Evolutionary conservation across 768 basidiomycete genomes (phyloP).

Genomic region (Asterophora lycoperdoides): DNA sequence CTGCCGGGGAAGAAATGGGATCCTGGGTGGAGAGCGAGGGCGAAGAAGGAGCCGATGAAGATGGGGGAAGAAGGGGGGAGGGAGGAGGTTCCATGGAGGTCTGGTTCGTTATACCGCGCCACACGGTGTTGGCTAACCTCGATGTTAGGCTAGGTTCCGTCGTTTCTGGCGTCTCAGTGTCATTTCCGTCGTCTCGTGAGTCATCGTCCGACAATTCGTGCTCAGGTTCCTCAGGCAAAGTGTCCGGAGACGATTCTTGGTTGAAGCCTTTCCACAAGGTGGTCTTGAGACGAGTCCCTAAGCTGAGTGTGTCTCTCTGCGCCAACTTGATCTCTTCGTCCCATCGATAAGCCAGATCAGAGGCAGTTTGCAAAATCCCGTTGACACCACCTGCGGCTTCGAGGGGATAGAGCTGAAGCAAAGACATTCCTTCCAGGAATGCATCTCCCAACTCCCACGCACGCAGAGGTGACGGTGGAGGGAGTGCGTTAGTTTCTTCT

Average conservation of each 20-base stretch:
- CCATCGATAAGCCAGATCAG: conserved; percentile 53
- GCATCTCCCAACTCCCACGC: conserved; percentile 56
- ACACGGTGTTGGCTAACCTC: conserved; percentile 59
- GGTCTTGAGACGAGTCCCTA: conserved; percentile 54
- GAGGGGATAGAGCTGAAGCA: conserved; percentile 64
- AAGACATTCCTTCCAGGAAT: conserved; percentile 60
- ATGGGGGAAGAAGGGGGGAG: conserved; percentile 33
- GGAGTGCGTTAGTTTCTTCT: conserved; percentile 37
- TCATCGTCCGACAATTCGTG: conserved; percentile 18
- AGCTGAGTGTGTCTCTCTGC: conserved; percentile 33
- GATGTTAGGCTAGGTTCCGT: conserved; percentile 37
- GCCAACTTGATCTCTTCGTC: conserved; percentile 31
- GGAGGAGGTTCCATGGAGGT: conserved; percentile 63
- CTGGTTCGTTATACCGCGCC: conserved; percentile 76
- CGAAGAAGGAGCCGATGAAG: conserved; percentile 23
- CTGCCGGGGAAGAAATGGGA: neutral
- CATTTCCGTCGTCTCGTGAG: conserved; percentile 36
- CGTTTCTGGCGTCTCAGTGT: conserved; percentile 37
- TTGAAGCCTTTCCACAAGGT: conserved; percentile 69
- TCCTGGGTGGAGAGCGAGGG: conserved; percentile 17
- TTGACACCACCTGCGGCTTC: conserved; percentile 67
- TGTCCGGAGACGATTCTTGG: conserved; percentile 37
- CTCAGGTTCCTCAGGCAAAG: conserved; percentile 35
- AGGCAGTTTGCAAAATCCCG: conserved; percentile 61
- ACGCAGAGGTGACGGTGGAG: conserved; percentile 37